Percentiles rank a stretch among this genome's conserved stretches.
Conservation (phyloP, 2,329 filamentous ascomycete genomes). For the Capronia americana region DNA sequence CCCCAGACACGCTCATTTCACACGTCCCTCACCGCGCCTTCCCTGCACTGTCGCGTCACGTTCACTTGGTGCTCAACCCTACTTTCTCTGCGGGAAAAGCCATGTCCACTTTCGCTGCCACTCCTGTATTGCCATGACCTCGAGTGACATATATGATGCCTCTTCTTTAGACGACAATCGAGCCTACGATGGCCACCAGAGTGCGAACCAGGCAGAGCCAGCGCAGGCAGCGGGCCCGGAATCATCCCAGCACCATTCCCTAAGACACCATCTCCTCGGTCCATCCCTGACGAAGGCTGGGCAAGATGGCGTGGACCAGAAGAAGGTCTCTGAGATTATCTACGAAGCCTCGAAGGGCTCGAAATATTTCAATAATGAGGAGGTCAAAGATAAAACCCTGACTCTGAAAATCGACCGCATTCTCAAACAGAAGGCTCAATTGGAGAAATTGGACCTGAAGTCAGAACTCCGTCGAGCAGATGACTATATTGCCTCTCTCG, state of each 20-base stretch:
- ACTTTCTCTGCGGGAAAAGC: background rate
- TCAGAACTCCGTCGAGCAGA: conserved; percentile 78
- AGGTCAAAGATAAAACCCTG: conserved; percentile 78
- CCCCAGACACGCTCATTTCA: background rate
- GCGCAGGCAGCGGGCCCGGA: conserved; percentile 18
- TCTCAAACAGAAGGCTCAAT: conserved; percentile 72
- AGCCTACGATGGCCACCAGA: background rate
- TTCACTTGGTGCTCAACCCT: background rate
- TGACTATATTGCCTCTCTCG: conserved; percentile 78
- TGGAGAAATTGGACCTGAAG: conserved; percentile 77
- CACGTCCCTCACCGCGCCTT: conserved; percentile 15
- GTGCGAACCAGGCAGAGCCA: background rate
- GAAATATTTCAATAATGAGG: conserved; percentile 93
- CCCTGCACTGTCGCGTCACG: conserved; percentile 11
- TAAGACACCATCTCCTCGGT: conserved; percentile 89
- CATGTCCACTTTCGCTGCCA: conserved; percentile 14
- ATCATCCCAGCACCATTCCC: conserved; percentile 60
- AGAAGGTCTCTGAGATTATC: conserved; percentile 93
- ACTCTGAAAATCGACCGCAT: conserved; percentile 87
- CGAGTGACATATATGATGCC: conserved; percentile 23
- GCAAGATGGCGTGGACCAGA: conserved; percentile 90
- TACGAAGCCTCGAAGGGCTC: conserved; percentile 96
- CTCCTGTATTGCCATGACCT: conserved; percentile 27
- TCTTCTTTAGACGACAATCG: conserved; percentile 12
- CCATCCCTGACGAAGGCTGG: conserved; percentile 93